Conservation (phyloP, 139 green algal genomes). For the Yamagishiella unicocca region DNA sequence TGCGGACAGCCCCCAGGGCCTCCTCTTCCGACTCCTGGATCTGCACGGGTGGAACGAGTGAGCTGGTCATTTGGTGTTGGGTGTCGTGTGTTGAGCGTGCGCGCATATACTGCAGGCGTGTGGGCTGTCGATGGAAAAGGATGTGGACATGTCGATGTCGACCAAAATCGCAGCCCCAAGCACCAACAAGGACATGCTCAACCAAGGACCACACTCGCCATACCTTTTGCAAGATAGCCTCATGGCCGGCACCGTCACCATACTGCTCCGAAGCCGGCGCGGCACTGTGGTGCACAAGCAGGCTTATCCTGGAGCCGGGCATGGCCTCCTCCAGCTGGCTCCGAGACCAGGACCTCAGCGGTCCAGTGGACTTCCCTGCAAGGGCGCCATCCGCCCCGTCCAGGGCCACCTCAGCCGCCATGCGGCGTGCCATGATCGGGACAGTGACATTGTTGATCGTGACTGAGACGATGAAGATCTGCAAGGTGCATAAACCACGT, state of each 20-base stretch:
- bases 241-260: not conserved
- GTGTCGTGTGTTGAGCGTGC: too few relatives aligned
- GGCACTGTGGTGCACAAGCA: not conserved
- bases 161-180: too few relatives aligned
- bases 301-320: not conserved
- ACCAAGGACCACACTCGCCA: too few relatives aligned
- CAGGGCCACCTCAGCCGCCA: not conserved
- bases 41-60: too few relatives aligned
- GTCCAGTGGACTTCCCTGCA: not conserved
- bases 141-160: too few relatives aligned
- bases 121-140: too few relatives aligned
- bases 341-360: not conserved
- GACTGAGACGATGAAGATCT: not conserved
- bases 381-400: not conserved
- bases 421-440: not conserved
- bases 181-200: too few relatives aligned
- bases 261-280: not conserved
- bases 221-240: not conserved
- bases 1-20: too few relatives aligned
- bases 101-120: too few relatives aligned
- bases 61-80: too few relatives aligned
- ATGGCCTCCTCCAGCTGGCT: not conserved
- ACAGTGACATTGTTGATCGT: not conserved
- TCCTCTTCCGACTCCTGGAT: too few relatives aligned
- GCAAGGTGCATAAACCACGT: too few relatives aligned